Evolutionary conservation across 23 red algal genomes (phyloP).

Genomic region (Gracilaria gracilis): DNA sequence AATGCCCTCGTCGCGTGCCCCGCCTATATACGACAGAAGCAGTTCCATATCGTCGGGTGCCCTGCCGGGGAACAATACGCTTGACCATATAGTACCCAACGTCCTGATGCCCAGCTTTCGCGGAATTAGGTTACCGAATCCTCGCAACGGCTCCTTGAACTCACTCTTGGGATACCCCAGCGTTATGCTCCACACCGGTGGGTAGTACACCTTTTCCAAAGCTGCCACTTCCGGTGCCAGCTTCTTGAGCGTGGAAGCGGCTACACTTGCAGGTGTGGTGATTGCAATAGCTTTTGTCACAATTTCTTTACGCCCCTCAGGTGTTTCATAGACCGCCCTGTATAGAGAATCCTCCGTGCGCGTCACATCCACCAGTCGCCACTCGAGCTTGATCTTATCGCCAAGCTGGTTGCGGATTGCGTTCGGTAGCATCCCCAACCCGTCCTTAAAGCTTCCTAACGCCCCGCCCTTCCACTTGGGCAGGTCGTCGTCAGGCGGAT

Average conservation of each 20-base stretch:
- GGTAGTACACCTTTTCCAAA: constrained; percentile 80
- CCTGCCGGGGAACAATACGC: constrained; percentile 88
- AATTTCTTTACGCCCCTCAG: constrained; percentile 53
- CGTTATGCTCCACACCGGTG: constrained; percentile 85
- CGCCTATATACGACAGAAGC: constrained; percentile 95
- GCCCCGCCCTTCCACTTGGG: constrained; percentile 81
- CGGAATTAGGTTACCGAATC: constrained; percentile 98
- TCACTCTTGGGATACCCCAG: constrained; percentile 82
- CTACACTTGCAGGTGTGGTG: constrained; percentile 79
- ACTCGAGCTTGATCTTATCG: constrained; percentile 61
- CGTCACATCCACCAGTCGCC: constrained; percentile 40
- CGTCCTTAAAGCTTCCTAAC: constrained; percentile 88
- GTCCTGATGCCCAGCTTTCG: constrained; percentile 86
- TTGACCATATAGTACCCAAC: constrained; percentile 97
- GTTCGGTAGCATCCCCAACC: constrained; percentile 80
- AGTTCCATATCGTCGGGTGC: constrained; percentile 83
- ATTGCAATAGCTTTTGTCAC: constrained; percentile 77
- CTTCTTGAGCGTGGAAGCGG: constrained; percentile 59
- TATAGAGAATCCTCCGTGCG: constrained; percentile 28
- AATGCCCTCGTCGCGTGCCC: constrained; percentile 84
- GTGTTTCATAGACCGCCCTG: constrained; percentile 55
- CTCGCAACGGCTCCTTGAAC: constrained; percentile 71
- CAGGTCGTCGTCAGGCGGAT: constrained; percentile 63
- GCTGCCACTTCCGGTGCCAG: constrained; percentile 30
- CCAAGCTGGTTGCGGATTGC: constrained; percentile 64